phyloP scores from a whole-genome alignment of 345 rosid genomes.

The Eucalyptus curtisii region DNA sequence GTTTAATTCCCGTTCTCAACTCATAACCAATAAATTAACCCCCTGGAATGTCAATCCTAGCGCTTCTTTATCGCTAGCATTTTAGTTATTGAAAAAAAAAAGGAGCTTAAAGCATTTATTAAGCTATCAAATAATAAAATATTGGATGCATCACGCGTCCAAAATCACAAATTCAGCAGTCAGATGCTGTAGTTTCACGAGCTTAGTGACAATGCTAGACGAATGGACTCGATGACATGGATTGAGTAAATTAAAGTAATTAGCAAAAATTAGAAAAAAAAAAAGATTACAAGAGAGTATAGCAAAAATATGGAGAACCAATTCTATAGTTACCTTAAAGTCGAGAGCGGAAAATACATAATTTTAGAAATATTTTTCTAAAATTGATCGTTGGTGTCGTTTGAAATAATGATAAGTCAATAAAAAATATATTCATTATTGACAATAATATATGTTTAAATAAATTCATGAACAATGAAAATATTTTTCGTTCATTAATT shows the following conservation, averaged over 20 bases:
- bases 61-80: neutral
- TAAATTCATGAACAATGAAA: neutral
- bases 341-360: neutral
- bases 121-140: neutral
- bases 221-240: neutral
- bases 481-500: neutral
- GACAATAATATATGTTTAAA: no score
- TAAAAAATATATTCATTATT: no score
- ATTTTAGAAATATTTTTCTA: no score
- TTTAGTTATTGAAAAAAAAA: neutral
- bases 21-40: neutral
- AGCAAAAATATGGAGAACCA: neutral
- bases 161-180: neutral
- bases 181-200: neutral
- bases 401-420: neutral
- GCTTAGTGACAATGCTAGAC: neutral
- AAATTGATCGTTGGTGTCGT: rapidly evolving
- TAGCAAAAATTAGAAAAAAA: neutral
- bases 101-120: neutral
- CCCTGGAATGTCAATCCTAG: neutral
- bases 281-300: neutral
- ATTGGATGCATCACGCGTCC: neutral
- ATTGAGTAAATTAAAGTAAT: neutral
- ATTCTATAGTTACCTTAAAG: neutral
- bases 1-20: neutral